Base-by-base conservation (phyloP, 148 eudicot species). In the Arbutus unedo region DNA sequence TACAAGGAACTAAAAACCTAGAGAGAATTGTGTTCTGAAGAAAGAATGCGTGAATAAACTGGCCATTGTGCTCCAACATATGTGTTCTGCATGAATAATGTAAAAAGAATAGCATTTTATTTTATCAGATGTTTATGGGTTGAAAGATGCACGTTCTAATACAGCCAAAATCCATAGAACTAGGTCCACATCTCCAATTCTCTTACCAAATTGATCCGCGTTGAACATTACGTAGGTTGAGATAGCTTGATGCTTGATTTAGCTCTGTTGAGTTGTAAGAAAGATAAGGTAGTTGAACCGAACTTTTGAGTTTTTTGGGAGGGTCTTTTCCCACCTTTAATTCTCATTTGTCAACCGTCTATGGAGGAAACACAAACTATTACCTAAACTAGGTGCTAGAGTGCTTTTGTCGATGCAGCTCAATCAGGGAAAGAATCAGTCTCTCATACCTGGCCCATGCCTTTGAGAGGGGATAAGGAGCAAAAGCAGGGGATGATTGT, bases 271-370 rank as follows among this genome's bases (percentile, higher is more conserved):
- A 75, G 43, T 75, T 75, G 41, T 51, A 25, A n/a, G 43, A 50
- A 23, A 51, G 13, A 75, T 49, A 50, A 9, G 41, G n/a, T 79
- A 11, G 16, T 45, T 4, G 9, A 75, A 31, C 9, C 18, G 3
- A 23, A 50, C 38, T 50, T 75, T 50, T 75, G 59, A 76, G 59
- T 51, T 76, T 76, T 25, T 25, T 76, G 59, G 18, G 59, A 38
- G n/a, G 9, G 78, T 57, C 25, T 76, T 53, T 76, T 6, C 11
- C 45, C 43, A 2, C 45, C 60, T 76, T 25, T 38, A 31, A 53
- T 76, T 53, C 78, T 23, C 55, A 25, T 4, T 50, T 75, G 57
- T 21, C 18, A 51, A 76, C 23, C 38, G 14, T 31, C 13, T 31
- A 54, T 76, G 64, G 45, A 54, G 64, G 57, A 19, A 31, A 13